Conservation (phyloP, 192 early-diverging fungal species). For the Glomus cerebriforme region DNA sequence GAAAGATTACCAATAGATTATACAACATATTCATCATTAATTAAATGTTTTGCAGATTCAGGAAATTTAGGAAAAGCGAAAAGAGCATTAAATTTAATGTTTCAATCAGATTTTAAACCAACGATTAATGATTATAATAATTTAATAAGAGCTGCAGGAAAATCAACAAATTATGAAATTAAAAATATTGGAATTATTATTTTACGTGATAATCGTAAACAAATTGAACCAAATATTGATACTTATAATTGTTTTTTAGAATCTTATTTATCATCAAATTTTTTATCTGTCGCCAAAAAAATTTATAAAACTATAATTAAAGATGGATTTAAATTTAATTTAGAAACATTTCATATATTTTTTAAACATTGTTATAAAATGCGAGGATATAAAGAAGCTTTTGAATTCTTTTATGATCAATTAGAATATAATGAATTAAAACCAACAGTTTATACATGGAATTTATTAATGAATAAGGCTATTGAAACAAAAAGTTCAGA, state of each 20-base stretch:
- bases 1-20: not conserved
- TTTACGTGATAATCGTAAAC: not conserved
- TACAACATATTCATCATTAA: not conserved
- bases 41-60: not conserved
- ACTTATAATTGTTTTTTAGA: slow-evolving; percentile 1
- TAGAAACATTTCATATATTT: slow-evolving; percentile 7
- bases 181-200: not conserved
- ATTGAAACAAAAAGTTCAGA: not conserved
- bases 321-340: not conserved
- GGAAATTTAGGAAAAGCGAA: not conserved
- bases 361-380: not conserved
- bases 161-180: not conserved
- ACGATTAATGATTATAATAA: not conserved
- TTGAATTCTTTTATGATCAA: slow-evolving; percentile 5
- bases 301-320: not conserved
- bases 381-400: not conserved
- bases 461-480: not conserved
- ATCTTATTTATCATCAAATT: not conserved
- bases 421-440: not conserved
- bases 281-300: not conserved
- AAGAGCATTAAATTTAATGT: not conserved
- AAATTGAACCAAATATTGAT: not conserved
- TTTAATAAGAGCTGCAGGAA: not conserved
- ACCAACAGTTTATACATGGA: not conserved
- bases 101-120: not conserved